These are phyloP conservation scores for Aspergillus aculeatinus DNA, from an alignment of 2,329 filamentous ascomycete species.

Conservation along the genomic window DNA sequence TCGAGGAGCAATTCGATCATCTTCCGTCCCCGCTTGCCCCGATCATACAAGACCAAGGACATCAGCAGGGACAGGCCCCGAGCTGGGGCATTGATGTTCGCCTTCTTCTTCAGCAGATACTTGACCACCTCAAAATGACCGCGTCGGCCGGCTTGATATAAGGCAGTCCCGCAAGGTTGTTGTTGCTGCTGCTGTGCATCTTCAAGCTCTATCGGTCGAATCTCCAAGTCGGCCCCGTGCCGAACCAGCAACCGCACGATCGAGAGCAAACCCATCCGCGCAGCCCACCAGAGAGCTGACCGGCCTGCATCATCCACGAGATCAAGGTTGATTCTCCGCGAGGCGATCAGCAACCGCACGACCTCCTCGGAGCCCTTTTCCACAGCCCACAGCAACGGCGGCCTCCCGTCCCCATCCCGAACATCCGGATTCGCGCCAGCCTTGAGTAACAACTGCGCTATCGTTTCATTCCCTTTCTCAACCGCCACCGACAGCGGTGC, in stretches of 20 bases:
- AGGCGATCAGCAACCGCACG: constrained; percentile 26
- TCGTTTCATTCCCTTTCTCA: constrained; percentile 16
- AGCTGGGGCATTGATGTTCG: constrained; percentile 21
- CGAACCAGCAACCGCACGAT: constrained; percentile 23
- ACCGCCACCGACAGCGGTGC: constrained; percentile 19
- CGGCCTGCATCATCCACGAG: constrained; percentile 18
- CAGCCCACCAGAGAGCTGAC: constrained; percentile 25
- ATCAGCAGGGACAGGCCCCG: constrained; percentile 21
- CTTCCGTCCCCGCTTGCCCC: constrained; percentile 18
- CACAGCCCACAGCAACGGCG: constrained; percentile 21
- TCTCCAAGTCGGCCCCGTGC: constrained; percentile 19
- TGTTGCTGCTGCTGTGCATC: constrained; percentile 8
- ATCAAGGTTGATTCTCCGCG: constrained; percentile 21
- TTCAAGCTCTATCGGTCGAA: constrained; percentile 9
- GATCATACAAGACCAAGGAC: constrained; percentile 20
- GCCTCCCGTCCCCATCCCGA: constrained; percentile 1
- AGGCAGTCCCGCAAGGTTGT: constrained; percentile 15
- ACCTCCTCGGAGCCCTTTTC: constrained; percentile 24
- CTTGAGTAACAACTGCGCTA: constrained; percentile 21
- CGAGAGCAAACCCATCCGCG: constrained; percentile 20
- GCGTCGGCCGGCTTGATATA: constrained; percentile 24
- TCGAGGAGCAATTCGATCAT: constrained; percentile 23
- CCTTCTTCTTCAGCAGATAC: constrained; percentile 27
- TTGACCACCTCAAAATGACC: constrained; percentile 26
- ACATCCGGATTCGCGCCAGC: constrained; percentile 14